Conservation (phyloP, 1,284 basidiomycete genomes). For the Cutaneotrichosporon arboriforme region DNA sequence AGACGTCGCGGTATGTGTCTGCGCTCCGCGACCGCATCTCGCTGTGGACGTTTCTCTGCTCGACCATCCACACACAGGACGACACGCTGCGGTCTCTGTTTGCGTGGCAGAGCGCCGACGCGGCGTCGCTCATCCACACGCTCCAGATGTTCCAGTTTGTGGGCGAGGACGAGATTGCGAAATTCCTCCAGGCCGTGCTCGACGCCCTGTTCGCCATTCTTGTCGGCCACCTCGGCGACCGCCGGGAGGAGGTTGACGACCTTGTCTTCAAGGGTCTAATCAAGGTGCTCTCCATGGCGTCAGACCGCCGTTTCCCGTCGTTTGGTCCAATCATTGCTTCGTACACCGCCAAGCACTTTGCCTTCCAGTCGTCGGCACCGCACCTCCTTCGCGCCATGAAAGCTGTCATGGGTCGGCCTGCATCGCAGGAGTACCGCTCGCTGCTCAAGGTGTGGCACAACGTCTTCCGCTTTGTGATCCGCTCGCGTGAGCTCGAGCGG, state of each 20-base stretch:
- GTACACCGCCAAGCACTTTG: conserved; percentile 88
- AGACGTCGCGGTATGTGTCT: conserved; percentile 61
- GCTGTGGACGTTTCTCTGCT: conserved; percentile 84
- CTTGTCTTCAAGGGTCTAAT: conserved; percentile 87
- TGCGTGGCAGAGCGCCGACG: conserved; percentile 69
- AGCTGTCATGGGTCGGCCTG: conserved; percentile 68
- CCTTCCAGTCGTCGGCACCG: conserved; percentile 66
- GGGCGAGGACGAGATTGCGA: conserved; percentile 86
- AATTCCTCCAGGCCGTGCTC: conserved; percentile 87
- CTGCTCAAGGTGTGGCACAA: conserved; percentile 94
- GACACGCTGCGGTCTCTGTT: conserved; percentile 74
- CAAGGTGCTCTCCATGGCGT: conserved; percentile 80
- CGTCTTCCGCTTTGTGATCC: conserved; percentile 87
- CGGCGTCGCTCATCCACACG: conserved; percentile 63
- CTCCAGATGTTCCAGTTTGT: conserved; percentile 87
- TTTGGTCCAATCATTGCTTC: conserved; percentile 89
- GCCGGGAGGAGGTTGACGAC: conserved; percentile 67
- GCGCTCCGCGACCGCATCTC: conserved; percentile 71
- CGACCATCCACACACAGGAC: conserved; percentile 89
- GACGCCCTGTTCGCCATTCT: conserved; percentile 90
- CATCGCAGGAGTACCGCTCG: conserved; percentile 70
- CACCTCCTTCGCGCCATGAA: conserved; percentile 84
- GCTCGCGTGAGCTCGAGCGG: conserved; percentile 81
- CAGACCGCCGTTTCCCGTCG: conserved; percentile 91
- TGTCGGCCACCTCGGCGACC: conserved; percentile 64